Evolutionary conservation across 2,329 filamentous ascomycete species (phyloP), one percentile per base, ranked within the genome.

Genomic region (Colletotrichum sp.): DNA sequence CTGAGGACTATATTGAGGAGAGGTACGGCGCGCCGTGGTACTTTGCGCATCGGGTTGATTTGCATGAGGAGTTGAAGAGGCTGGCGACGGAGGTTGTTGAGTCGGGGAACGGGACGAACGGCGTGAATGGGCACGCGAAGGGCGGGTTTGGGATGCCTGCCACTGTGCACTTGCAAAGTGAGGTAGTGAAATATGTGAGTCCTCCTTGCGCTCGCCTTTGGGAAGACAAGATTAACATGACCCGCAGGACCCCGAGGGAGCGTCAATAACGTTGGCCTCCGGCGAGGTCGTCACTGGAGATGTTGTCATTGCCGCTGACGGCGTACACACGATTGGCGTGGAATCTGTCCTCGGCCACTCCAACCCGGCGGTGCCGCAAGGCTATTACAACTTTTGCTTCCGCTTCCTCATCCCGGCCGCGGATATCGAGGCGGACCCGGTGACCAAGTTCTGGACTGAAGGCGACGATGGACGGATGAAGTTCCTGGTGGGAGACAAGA

Each of bases 301-400:
- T 72, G 74, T 88, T 5, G 82, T 88, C 28, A 80, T 89, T 32
- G 86, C 84, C 4, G 86, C 87, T 5, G 87, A 89, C 73, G 87
- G 87, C 4, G 79, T 86, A 14, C 85, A 86, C 69, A 83, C 82
- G 8, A 69, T 77, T 9, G 84, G 79, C 10, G 76, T 80, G 10
- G 79, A 82, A 68, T 71, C 77, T 13, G 74, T 84, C 8, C 70
- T 82, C 10, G 82, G 81, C 24, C 69, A 75, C 56, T 70, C 77
- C n/a, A 81, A 81, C 70, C 77, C 76, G 7, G 79, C 81, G 2
- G 74, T 81, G 28, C 76, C 79, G 16, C 80, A 81, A 12, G 68
- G 78, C 3, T 72, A 81, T 28, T 81, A 80, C 69, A 84, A 85
- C 63, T 80, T 77, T 59, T 84, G 83, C 77, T 85, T 82, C 67